Evolutionary conservation across 768 basidiomycete genomes (phyloP).

Genomic region (Pleurotus tuoliensis): DNA sequence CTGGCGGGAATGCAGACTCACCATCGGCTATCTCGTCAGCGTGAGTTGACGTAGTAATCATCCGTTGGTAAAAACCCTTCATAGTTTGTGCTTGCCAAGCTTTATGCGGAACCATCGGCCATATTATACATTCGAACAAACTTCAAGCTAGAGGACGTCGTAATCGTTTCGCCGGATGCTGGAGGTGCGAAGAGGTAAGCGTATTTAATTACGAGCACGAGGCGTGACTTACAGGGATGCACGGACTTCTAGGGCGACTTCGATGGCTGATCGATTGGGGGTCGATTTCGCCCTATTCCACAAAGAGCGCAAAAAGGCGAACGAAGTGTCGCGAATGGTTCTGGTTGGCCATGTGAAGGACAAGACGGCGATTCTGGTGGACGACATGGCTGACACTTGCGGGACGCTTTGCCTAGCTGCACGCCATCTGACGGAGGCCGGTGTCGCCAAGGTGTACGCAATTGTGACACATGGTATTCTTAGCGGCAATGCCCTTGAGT

Average conservation of each 20-base stretch:
- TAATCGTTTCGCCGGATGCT: constrained; percentile 97
- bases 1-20: too few relatives aligned
- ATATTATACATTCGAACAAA: constrained; percentile 92
- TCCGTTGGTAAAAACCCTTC: neutral
- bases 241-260: constrained; percentile 71
- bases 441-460: constrained; percentile 80
- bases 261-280: constrained; percentile 92
- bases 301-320: constrained; percentile 97
- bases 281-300: constrained; percentile 99
- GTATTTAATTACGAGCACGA: constrained; percentile 9
- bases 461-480: constrained; percentile 97
- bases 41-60: constrained; percentile 37
- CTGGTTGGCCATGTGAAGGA: constrained; percentile 92
- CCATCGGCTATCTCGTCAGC: constrained; percentile 22
- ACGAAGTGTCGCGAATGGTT: constrained; percentile 92
- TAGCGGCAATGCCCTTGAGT: constrained; percentile 81
- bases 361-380: constrained; percentile 91
- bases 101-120: constrained; percentile 94
- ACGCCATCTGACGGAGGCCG: constrained; percentile 82
- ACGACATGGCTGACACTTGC: constrained; percentile 98
- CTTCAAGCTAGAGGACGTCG: constrained; percentile 79
- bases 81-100: constrained; percentile 36
- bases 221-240: constrained; percentile 7
- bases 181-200: constrained; percentile 94
- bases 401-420: constrained; percentile 93